Evolutionary conservation across 148 eudicot species (phyloP), one percentile per base, ranked within the genome.

Genomic region (Pouteria glomerata): DNA sequence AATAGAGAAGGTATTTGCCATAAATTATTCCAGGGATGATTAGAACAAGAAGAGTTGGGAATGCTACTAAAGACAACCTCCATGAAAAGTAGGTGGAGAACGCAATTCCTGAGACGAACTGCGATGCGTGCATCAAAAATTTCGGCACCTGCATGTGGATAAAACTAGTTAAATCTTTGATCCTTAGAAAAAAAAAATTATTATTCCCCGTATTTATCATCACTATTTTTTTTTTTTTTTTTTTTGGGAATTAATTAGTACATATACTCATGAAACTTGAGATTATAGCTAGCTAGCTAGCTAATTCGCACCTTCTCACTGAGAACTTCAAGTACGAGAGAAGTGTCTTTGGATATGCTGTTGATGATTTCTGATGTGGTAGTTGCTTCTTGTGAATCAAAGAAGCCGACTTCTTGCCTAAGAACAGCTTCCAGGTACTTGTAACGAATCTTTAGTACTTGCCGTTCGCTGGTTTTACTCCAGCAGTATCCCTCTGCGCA

Each of bases 321-420:
- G 30, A 93, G 83, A 64, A 93, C 87, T 76, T 90, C 92, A 87
- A 89, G 98, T 29, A 93, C 80, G 59, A 93, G 91, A 73, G 85
- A 84, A 75, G 95, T 79, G 51, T 90, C 93, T 78, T 88, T 93
- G 2, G 95, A 87, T 35, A 93, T 93, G 80, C 92, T 86, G 63
- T 89, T 85, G 1, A 87, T 82, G 71, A 90, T 79, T 68, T 93
- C 97, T 4, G 92, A 93, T 77, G 97, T 90, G 8, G 98, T n/a
- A n/a, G n/a, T 87, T 52, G 92, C 97, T 79, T 87, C 97, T 86
- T 93, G 98, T 66, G 98, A 90, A 83, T 93, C 98, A 77, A 93
- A 93, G 78, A 90, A 90, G 0, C 97, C 97, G 19, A 89, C 95
- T 68, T 93, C 98, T 80, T 93, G 98, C 50, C 93, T 86, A 18